phyloP scores from a whole-genome alignment of 2,329 filamentous ascomycete genomes.

The Pyricularia pennisetigena region DNA sequence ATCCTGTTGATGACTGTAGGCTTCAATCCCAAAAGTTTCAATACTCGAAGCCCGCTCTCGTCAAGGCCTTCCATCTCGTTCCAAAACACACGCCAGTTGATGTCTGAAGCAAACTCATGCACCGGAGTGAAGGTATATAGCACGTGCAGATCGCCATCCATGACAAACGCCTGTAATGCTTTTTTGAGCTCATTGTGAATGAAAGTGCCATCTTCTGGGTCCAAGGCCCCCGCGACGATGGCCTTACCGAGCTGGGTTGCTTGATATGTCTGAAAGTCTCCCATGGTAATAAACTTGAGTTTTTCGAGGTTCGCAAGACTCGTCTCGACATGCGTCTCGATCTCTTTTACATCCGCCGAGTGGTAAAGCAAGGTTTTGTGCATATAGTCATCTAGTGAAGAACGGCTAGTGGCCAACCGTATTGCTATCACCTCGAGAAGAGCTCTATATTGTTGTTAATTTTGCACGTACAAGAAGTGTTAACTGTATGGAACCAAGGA shows the following conservation, averaged over 20 bases:
- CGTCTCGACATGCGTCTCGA: constrained; percentile 43
- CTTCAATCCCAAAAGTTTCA: constrained; percentile 59
- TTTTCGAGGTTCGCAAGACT: constrained; percentile 30
- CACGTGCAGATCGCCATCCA: constrained; percentile 74
- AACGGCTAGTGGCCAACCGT: constrained; percentile 53
- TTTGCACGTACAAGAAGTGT: no score
- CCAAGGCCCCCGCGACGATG: constrained; percentile 61
- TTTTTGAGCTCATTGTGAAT: constrained; percentile 58
- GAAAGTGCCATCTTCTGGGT: constrained; percentile 67
- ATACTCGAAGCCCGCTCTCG: constrained; percentile 59
- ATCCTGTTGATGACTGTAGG: constrained; percentile 57
- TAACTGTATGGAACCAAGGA: no score
- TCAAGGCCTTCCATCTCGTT: constrained; percentile 62
- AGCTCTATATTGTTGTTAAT: constrained; percentile 56
- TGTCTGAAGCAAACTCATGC: constrained; percentile 40
- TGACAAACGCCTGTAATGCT: constrained; percentile 62
- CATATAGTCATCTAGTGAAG: constrained; percentile 59
- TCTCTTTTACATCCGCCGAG: constrained; percentile 37
- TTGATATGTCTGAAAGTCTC: constrained; percentile 39
- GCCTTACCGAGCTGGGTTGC: constrained; percentile 60
- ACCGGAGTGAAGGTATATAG: constrained; percentile 71
- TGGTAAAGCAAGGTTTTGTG: constrained; percentile 56
- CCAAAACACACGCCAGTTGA: constrained; percentile 66
- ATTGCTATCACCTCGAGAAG: constrained; percentile 62
- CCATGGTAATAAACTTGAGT: constrained; percentile 41